Conservation (phyloP, 495 filamentous ascomycete genomes). For the Penicillium pancosmium region DNA sequence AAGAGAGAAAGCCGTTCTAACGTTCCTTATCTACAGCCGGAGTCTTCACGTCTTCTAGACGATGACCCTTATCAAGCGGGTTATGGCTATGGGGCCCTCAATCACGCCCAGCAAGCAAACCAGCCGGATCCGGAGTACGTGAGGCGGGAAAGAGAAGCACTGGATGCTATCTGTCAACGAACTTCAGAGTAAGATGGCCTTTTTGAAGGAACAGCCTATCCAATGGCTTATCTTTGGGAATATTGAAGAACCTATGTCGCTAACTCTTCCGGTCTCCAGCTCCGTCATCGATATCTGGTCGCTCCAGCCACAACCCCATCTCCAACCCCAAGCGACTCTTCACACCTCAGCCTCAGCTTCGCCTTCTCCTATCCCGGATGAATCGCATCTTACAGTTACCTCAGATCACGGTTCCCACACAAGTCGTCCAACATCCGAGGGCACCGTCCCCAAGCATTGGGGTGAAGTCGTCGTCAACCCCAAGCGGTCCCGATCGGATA, state of each 20-base stretch:
- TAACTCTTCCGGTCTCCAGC: conserved; percentile 23
- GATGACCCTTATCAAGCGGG: conserved; percentile 54
- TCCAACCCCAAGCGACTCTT: conserved; percentile 50
- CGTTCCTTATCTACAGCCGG: conserved; percentile 34
- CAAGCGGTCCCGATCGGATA: conserved; percentile 35
- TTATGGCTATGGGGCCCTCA: conserved; percentile 51
- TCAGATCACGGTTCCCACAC: conserved; percentile 21
- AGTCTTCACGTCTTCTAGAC: conserved; percentile 55
- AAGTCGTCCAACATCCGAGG: conserved; percentile 25
- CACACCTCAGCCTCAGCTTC: conserved; percentile 35
- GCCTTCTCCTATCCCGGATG: conserved; percentile 29
- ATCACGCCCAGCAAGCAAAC: conserved; percentile 40
- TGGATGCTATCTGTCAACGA: conserved; percentile 55
- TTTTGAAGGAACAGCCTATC: neutral
- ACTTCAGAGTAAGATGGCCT: conserved; percentile 53
- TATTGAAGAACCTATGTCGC: neutral
- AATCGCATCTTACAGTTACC: conserved; percentile 24
- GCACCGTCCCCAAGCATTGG: conserved; percentile 48
- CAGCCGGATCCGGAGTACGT: conserved; percentile 53
- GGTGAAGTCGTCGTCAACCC: conserved; percentile 51
- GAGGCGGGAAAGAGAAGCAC: conserved; percentile 53
- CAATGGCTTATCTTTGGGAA: neutral
- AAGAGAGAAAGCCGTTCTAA: conserved; percentile 23
- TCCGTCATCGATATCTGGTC: conserved; percentile 56
- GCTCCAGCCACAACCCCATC: conserved; percentile 51